phyloP scores from a whole-genome alignment of 1,139 yeast species.

The Blastobotrys malaysiensis region DNA sequence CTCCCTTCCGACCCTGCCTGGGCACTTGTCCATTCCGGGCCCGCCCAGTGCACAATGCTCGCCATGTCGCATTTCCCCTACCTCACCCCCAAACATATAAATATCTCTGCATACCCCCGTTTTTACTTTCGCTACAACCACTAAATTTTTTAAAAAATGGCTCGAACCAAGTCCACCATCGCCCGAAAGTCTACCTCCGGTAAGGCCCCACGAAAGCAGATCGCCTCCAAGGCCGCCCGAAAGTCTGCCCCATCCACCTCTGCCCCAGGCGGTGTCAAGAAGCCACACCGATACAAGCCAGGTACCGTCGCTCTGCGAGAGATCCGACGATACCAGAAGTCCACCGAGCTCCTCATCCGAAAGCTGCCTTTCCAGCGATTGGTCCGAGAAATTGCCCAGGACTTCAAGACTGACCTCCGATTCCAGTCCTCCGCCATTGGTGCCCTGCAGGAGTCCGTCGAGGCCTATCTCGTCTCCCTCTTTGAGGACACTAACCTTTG shows the following conservation, averaged over 20 bases:
- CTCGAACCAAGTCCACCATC: constrained; percentile 96
- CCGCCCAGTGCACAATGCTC: background rate
- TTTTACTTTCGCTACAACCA: background rate
- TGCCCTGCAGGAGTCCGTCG: constrained; percentile 98
- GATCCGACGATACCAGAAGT: constrained; percentile 98
- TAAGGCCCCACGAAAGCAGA: constrained; percentile 98
- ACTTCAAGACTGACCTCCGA: constrained; percentile 95
- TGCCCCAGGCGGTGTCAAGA: constrained; percentile 98
- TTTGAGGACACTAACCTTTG: constrained; percentile 97
- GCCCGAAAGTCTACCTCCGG: constrained; percentile 99
- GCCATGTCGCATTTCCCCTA: background rate
- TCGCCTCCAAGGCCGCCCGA: constrained; percentile 98
- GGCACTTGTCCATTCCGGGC: background rate
- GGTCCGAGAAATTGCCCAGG: constrained; percentile 96
- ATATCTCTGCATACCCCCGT: background rate
- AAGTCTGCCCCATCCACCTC: constrained; percentile 72
- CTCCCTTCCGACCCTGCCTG: background rate
- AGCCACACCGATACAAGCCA: constrained; percentile 99
- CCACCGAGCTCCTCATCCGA: constrained; percentile 93
- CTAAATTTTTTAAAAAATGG: constrained; percentile 48
- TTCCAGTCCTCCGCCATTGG: constrained; percentile 98
- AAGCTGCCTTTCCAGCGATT: constrained; percentile 98
- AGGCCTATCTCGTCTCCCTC: constrained; percentile 86
- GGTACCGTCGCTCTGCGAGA: constrained; percentile 99
- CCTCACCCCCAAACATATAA: background rate